Conservation (phyloP, 2,329 filamentous ascomycete genomes). For the Phialophora chinensis region DNA sequence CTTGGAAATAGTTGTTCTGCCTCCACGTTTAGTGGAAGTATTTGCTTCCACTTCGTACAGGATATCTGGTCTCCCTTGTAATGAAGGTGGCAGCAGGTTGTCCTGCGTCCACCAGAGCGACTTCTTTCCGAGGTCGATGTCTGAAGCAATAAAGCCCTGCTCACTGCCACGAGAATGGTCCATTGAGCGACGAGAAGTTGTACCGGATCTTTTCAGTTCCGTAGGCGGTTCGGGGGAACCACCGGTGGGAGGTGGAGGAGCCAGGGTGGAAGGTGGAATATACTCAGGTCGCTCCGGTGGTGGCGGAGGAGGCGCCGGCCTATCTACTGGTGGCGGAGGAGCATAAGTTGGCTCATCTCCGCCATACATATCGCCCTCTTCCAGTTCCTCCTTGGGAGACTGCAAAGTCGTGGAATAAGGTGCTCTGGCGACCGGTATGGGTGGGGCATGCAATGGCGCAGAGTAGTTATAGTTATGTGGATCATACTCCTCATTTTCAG, state of each 20-base stretch:
- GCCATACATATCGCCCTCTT: conserved; percentile 56
- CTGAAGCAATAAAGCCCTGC: conserved; percentile 83
- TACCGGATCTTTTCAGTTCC: conserved; percentile 64
- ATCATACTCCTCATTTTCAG: conserved; percentile 55
- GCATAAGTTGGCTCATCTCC: conserved; percentile 28
- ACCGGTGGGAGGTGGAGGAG: conserved; percentile 51
- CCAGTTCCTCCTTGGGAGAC: conserved; percentile 43
- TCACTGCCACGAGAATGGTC: conserved; percentile 77
- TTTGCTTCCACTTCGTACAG: conserved; percentile 82
- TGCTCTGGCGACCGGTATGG: conserved; percentile 40
- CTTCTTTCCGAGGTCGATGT: conserved; percentile 76
- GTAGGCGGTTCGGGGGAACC: conserved; percentile 71
- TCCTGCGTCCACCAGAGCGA: conserved; percentile 88
- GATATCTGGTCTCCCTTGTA: conserved; percentile 83
- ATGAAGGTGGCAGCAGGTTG: conserved; percentile 76
- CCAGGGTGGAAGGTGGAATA: conserved; percentile 55
- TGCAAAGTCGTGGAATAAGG: conserved; percentile 38
- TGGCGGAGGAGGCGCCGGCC: conserved; percentile 46
- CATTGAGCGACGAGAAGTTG: conserved; percentile 66
- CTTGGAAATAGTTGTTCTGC: conserved; percentile 74
- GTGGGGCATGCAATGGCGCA: conserved; percentile 44
- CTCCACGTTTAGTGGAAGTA: conserved; percentile 70
- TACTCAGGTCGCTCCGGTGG: conserved; percentile 57
- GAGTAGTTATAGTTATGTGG: conserved; percentile 62
- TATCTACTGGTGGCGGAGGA: conserved; percentile 43